Conservation (phyloP, 306 rosid species). For the Quercus engelmannii region DNA sequence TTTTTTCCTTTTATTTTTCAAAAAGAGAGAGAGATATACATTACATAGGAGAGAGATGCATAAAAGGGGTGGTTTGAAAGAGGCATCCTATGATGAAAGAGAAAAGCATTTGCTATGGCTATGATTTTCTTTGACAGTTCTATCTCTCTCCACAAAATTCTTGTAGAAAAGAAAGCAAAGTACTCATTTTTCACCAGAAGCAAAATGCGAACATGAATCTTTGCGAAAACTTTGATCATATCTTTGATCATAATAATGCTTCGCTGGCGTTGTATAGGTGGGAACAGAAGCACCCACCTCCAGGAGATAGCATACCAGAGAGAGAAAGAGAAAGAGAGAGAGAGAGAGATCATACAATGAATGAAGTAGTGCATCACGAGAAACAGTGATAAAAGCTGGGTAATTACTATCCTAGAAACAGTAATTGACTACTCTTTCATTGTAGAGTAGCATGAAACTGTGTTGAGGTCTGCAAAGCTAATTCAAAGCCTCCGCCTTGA, state of each 20-base stretch:
- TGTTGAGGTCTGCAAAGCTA: background rate
- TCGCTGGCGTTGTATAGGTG: constrained; percentile 37
- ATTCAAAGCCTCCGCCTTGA: background rate
- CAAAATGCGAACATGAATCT: constrained; percentile 31
- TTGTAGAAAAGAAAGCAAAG: constrained; percentile 40
- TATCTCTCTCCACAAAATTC: constrained; percentile 6
- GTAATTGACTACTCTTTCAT: background rate
- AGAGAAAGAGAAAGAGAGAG: background rate
- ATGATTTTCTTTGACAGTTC: constrained; percentile 25
- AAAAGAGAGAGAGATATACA: constrained; percentile 10
- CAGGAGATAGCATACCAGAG: background rate
- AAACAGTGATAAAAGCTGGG: background rate
- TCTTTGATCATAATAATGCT: constrained; percentile 19
- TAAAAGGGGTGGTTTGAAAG: constrained; percentile 28
- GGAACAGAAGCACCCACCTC: constrained; percentile 43
- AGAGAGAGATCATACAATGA: constrained; percentile 17
- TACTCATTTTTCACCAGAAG: constrained; percentile 36
- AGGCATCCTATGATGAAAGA: constrained; percentile 26
- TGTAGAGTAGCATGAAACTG: background rate
- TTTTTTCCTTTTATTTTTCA: background rate
- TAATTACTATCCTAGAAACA: background rate
- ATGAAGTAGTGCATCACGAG: background rate
- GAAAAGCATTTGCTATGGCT: background rate
- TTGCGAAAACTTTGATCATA: constrained; percentile 33
- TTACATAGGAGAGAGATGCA: too few species aligned